phyloP scores from a whole-genome alignment of 306 rosid species.

The Astragalus glycyphyllos region DNA sequence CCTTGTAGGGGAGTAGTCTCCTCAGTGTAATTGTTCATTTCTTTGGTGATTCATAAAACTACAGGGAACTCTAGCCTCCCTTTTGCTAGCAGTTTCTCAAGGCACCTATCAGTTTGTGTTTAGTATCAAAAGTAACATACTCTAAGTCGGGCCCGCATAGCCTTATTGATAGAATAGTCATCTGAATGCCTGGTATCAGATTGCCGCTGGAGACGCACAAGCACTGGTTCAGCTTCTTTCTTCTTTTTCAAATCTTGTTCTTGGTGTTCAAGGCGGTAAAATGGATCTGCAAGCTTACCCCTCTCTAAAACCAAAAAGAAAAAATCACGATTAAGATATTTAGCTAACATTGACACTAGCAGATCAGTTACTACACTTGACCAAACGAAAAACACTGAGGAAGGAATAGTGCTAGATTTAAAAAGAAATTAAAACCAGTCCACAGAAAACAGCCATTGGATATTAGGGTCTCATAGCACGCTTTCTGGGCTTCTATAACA shows the following conservation, averaged over 20 bases:
- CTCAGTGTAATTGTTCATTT: too few species aligned
- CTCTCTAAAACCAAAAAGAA: conserved; percentile 52
- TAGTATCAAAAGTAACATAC: conserved; percentile 45
- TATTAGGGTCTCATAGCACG: not conserved
- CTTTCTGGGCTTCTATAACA: not conserved
- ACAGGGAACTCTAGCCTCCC: too few species aligned
- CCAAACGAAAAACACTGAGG: not conserved
- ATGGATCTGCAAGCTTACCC: conserved; percentile 85
- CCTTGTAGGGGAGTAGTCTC: too few species aligned
- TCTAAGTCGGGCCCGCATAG: conserved; percentile 79
- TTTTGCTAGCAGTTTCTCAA: too few species aligned
- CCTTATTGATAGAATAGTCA: conserved; percentile 70
- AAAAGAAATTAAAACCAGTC: not conserved
- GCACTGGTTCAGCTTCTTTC: conserved; percentile 88
- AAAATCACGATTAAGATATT: not conserved
- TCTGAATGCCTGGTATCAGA: conserved; percentile 77
- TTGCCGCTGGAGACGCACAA: conserved; percentile 72
- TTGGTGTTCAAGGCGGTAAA: conserved; percentile 89
- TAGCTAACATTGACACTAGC: not conserved
- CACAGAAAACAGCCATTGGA: conserved; percentile 1
- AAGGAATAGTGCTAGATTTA: not conserved
- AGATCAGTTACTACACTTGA: conserved; percentile 3
- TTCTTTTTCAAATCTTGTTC: conserved; percentile 78
- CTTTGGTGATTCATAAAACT: too few species aligned
- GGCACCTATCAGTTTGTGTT: too few species aligned